Evolutionary conservation across 371 early-diverging fungal genomes (phyloP).

Genomic region (Aphelidium insulamus): DNA sequence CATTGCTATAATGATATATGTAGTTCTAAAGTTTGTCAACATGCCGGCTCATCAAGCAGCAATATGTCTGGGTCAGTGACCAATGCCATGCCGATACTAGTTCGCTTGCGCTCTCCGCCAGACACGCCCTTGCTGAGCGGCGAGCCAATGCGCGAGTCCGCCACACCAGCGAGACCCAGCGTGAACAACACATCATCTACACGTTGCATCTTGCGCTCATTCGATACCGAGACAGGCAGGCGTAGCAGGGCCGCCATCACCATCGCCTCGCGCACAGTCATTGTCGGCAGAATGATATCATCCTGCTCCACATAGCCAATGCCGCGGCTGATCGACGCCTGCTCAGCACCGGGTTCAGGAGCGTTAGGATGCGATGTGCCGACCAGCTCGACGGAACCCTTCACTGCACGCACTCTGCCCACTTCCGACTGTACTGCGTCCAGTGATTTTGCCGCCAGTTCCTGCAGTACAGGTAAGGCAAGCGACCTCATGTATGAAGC

Average conservation of each 20-base stretch:
- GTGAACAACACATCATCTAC: constrained; percentile 50
- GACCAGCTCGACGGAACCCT: no score
- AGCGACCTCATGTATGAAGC: no score
- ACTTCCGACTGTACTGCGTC: no score
- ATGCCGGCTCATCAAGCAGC: constrained; percentile 86
- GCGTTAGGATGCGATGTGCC: no score
- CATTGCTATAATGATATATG: no score
- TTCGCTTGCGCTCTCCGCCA: constrained; percentile 68
- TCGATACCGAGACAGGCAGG: constrained; percentile 33
- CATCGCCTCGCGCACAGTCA: constrained; percentile 63
- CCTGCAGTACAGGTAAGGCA: no score
- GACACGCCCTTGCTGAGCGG: constrained; percentile 47
- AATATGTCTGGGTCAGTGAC: constrained; percentile 68
- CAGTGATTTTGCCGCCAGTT: no score
- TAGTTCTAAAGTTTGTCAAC: no score
- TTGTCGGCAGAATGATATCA: constrained; percentile 54
- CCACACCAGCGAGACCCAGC: constrained; percentile 49
- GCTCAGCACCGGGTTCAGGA: no score
- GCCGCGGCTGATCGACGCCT: constrained; percentile 31
- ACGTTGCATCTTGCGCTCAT: constrained; percentile 24
- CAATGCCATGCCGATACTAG: constrained; percentile 66
- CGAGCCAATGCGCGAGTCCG: constrained; percentile 56
- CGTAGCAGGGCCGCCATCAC: constrained; percentile 51
- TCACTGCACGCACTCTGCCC: no score
- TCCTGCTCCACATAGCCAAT: constrained; percentile 72